Base-by-base conservation (phyloP, 1,139 yeast genomes). In the Suhomyces chickasaworum region DNA sequence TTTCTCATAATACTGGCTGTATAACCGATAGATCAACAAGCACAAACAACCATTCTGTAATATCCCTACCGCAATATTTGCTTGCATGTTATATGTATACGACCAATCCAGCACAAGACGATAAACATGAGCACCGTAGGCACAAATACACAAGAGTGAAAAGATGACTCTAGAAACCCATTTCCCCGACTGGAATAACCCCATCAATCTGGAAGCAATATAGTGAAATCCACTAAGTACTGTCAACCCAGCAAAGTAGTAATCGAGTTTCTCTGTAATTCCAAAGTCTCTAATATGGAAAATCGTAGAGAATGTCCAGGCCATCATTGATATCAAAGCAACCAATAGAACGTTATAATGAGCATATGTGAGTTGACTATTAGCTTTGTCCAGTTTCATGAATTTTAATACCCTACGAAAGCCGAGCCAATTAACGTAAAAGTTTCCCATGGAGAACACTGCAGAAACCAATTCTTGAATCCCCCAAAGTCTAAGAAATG, bases 51-150 rank as follows among this genome's bases (percentile, higher is more conserved):
- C 53, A 63, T 90, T 88, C 58, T 91, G 97, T 4, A 84, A 53
- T 2, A 89, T 50, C 0, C 97, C 99, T 44, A 89, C 78, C 1
- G 78, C 65, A 2, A 93, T 84, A 58, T 95, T 93, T 25, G 95
- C 96, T 56, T 81, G 78, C 98, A 93, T 93, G 68, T 93, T 93
- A 65, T 93, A 93, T 1, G 95, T 84, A 66, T 93, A 93, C 52
- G 90, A 86, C 91, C 97, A 93, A 56, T 84, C 86, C 12, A 80
- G 64, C 33, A 84, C 75, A 39, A 93, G 71, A 51, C 93, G 76
- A 40, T 78, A 64, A 8, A 93, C 73, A 64, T 93, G 99, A 13
- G 74, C 69, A 1, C 71, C 33, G 54, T 88, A 89, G 31, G 82
- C 72, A 0, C 68, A 47, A 0, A 73, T 46, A 50, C 91, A 83